Percentiles rank a stretch among this genome's conserved stretches.
Conservation (phyloP, 2,329 filamentous ascomycete genomes). For the Ophidiomyces ophidiicola region DNA sequence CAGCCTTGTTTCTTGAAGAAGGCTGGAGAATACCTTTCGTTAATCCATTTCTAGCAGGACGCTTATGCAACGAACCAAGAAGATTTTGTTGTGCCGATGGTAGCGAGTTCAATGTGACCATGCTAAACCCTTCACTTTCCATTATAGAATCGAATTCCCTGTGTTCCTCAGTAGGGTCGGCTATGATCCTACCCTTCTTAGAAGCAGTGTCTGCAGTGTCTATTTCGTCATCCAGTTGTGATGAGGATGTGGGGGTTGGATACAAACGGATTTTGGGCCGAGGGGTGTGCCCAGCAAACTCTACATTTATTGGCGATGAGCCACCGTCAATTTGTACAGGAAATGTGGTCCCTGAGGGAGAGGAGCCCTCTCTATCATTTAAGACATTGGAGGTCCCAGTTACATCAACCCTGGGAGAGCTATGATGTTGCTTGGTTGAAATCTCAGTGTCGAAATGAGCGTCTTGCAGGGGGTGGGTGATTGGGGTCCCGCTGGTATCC, state of each 20-base stretch:
- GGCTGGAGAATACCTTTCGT: constrained; percentile 13
- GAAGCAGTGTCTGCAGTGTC: constrained; percentile 15
- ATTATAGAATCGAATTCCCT: constrained; percentile 43
- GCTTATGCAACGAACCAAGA: constrained; percentile 22
- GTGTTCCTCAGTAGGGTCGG: constrained; percentile 32
- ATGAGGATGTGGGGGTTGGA: constrained; percentile 32
- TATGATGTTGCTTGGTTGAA: background rate
- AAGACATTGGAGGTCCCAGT: too few relatives aligned
- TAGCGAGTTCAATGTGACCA: constrained; percentile 44
- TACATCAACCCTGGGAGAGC: too few relatives aligned
- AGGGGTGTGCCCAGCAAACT: constrained; percentile 25
- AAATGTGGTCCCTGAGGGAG: constrained; percentile 27
- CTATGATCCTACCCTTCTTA: background rate
- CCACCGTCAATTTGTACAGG: constrained; percentile 20
- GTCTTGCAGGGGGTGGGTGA: background rate
- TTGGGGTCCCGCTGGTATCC: background rate
- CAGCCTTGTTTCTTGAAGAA: constrained; percentile 7
- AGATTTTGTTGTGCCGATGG: constrained; percentile 38
- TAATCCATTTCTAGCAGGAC: background rate
- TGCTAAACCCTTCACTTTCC: constrained; percentile 47
- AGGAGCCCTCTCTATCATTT: constrained; percentile 19
- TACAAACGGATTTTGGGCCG: constrained; percentile 25
- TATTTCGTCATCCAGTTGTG: constrained; percentile 26
- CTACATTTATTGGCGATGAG: constrained; percentile 25
- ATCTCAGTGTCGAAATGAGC: background rate